Conservation (phyloP, 306 rosid genomes). For the Albizia julibrissin region DNA sequence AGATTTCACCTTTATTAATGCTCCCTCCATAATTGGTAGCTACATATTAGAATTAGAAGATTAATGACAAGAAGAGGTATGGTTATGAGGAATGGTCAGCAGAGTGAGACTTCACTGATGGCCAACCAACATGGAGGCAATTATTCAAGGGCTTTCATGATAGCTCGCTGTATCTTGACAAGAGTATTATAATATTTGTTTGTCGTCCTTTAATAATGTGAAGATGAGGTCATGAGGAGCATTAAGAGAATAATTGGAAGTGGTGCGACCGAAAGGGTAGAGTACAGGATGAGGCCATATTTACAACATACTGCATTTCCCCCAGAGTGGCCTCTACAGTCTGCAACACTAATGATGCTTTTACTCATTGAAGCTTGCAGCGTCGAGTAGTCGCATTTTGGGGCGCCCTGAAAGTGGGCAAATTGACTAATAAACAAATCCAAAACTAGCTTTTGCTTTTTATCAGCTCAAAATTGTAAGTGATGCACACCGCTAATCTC, state of each 20-base stretch:
- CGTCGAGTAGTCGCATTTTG: conserved; percentile 60
- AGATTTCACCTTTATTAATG: neutral
- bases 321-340: conserved; percentile 28
- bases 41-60: neutral
- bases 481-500: conserved; percentile 26
- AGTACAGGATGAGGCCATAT: neutral
- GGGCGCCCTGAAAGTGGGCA: conserved; percentile 35
- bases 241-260: neutral
- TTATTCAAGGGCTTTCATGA: neutral
- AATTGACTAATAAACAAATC: conserved; percentile 25
- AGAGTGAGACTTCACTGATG: conserved; percentile 35
- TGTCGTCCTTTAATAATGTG: neutral
- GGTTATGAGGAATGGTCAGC: conserved; percentile 31
- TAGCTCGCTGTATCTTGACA: neutral
- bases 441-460: conserved; percentile 30
- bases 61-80: neutral
- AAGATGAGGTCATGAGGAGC: neutral
- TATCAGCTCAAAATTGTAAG: neutral
- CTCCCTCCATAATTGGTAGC: neutral
- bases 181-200: neutral
- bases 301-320: neutral
- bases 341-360: neutral
- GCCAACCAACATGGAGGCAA: neutral
- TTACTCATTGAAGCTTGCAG: conserved; percentile 26
- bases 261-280: neutral